These are phyloP conservation scores for Wickerhamomyces sydowiorum DNA, from an alignment of 805 yeast genomes.

Conservation along the genomic window DNA sequence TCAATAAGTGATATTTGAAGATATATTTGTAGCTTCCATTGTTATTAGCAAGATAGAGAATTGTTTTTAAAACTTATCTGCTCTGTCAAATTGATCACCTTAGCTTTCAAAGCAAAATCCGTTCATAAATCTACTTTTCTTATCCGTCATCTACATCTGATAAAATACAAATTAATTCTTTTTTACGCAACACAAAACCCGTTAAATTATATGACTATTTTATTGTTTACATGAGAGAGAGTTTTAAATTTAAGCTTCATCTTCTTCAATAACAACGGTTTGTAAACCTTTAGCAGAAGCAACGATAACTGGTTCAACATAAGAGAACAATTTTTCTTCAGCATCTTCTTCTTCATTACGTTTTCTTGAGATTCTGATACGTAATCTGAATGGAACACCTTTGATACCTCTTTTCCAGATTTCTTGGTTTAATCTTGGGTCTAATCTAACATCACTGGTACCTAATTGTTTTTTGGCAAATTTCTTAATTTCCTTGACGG, in stretches of 20 bases:
- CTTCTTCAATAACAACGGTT: conserved; percentile 90
- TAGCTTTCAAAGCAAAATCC: no score
- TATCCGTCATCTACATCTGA: not conserved
- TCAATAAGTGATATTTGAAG: no score
- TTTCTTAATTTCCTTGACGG: conserved; percentile 98
- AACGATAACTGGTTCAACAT: conserved; percentile 95
- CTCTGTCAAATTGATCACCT: no score
- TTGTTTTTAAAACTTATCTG: no score
- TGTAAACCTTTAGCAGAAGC: conserved; percentile 95
- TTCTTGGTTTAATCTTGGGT: conserved; percentile 97
- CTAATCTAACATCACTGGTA: conserved; percentile 97
- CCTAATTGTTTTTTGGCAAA: conserved; percentile 99
- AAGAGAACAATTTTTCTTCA: conserved; percentile 94
- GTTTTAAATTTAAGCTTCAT: conserved; percentile 27
- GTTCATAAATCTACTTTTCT: not conserved
- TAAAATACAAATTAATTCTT: not conserved
- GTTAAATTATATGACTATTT: conserved; percentile 1
- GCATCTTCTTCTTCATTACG: conserved; percentile 99
- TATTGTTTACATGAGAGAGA: conserved; percentile 3
- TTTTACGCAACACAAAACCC: conserved; percentile 26
- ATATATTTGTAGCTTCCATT: no score
- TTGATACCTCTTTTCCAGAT: conserved; percentile 99
- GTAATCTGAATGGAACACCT: conserved; percentile 97
- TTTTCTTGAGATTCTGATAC: conserved; percentile 98
- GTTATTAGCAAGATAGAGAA: no score